A percentile compares a stretch with the other conserved stretches of the same genome.
Evolutionary conservation across 352 stramenopile species (phyloP).

Genomic region (Globisporangium splendens): DNA sequence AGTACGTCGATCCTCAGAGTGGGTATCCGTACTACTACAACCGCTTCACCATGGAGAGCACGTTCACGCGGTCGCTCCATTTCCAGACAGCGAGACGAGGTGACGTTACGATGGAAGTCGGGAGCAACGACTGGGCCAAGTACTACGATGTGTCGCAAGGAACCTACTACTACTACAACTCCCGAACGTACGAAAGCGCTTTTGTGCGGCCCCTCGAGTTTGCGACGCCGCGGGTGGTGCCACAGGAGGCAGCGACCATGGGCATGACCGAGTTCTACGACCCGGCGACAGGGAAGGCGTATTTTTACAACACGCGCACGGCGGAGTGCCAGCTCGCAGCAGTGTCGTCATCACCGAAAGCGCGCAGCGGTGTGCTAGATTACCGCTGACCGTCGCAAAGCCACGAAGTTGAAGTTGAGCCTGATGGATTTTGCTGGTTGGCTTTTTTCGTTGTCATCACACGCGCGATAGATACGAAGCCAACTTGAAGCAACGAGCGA

Average conservation of each 20-base stretch:
- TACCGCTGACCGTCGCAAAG: conserved; percentile 9
- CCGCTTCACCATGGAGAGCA: conserved; percentile 60
- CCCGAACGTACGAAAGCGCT: conserved; percentile 38
- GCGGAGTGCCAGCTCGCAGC: conserved; percentile 38
- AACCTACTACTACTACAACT: conserved; percentile 71
- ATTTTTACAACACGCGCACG: conserved; percentile 46
- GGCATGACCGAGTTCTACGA: conserved; percentile 35
- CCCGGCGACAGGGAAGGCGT: conserved; percentile 31
- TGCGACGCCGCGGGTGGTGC: conserved; percentile 32
- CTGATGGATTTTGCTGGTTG: too few species aligned
- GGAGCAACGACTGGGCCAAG: conserved; percentile 33
- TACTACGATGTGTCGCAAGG: conserved; percentile 51
- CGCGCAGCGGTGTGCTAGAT: background rate
- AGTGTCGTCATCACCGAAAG: conserved; percentile 1
- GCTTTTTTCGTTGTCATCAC: too few species aligned
- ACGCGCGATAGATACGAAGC: background rate
- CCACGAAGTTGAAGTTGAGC: too few species aligned
- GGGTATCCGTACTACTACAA: conserved; percentile 83
- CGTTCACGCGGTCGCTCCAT: conserved; percentile 30
- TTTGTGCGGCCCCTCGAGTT: conserved; percentile 38
- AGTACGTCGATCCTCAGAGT: conserved; percentile 43
- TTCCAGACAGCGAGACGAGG: conserved; percentile 20
- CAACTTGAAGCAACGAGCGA: background rate
- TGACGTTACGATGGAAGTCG: conserved; percentile 6
- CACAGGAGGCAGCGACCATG: conserved; percentile 8